Base-by-base conservation (phyloP, 805 yeast genomes). In the Wickerhamiella vanderwaltii region DNA sequence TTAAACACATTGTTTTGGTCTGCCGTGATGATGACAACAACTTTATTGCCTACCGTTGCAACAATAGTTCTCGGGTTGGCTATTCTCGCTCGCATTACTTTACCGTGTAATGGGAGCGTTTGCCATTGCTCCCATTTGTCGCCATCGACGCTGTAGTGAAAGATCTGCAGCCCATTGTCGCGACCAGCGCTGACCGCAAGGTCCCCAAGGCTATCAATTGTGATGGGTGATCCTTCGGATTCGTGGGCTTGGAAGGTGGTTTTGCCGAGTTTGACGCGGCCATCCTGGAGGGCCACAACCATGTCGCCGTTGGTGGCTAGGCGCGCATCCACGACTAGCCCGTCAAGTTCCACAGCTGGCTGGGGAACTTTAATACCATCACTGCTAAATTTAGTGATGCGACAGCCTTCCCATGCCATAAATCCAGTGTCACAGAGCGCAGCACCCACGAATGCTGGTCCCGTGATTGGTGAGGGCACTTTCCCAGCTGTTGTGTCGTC, bases 21-120 rank as follows among this genome's bases (percentile, higher is more conserved):
- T 2, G 50, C 57, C 12, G 56, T 50, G 19, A 68, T 51, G 35
- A 57, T 61, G 55, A 77, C 81, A 4, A 77, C 55, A 0, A 78
- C 71, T 46, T 84, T 59, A 55, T 79, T 85, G 1, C 77, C 20
- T 18, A 13, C 65, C 0, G 85, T 76, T 35, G 77, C 68, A 1
- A 73, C 75, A 43, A 64, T 15, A 7, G 24, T 31, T 11, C 11
- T 23, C 7, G 49, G 44, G 3, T 49, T 36, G 33, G 58, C 61
- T 65, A 64, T 7, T 66, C 40, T 9, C 76, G 54, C 51, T 71
- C 75, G 0, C 75, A 80, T 41, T 68, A 72, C 49, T 75, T 83
- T 5, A 67, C 60, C 1, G 72, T 69, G n/a, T 15, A 51, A 29
- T 23, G 44, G 25, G 1, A 79, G 51, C 0, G 86, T 79, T 50